Base-by-base conservation (phyloP, 768 basidiomycete species). In the Auriscalpium vulgare region DNA sequence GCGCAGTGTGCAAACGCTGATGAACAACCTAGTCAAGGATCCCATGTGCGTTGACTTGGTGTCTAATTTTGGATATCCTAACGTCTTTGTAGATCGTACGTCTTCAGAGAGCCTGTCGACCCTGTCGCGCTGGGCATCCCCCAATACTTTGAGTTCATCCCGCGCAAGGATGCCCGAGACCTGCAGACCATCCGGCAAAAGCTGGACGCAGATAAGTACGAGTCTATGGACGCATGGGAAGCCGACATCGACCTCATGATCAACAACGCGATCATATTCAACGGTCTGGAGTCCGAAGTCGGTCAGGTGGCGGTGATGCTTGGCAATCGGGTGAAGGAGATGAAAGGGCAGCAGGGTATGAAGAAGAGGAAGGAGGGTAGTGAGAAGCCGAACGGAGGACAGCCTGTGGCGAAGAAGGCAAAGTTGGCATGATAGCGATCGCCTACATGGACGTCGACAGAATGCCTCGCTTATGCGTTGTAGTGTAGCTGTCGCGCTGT, bases 231-330 rank as follows among this genome's bases (percentile, higher is more conserved):
- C 47, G 83, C 82, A 2, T 85, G 95, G 64, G 87, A 91, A 66
- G 87, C 84, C 2, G 95, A 98, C 67, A 71, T 95, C 53, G 81
- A 87, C 46, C 78, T 95, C 45, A 95, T 98, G 93, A 70, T 91
- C 56, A 73, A 81, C 57, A 98, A 97, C 66, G 91, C 95, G 14
- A 80, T 88, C 68, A 81, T 78, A 53, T 98, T 97, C 78, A 98
- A 98, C 62, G 88, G 88, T 0, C 73, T 74, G 2, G 84, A 86
- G 47, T 89, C 88, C 3, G 87, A 90, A 56, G 88, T 91, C n/a
- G 91, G 86, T 14, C 66, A 72, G 45, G 71, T 87, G 40, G 80
- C 88, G 8, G 63, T 71, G n/a, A 63, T 67, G 35, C 65, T 85
- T 49, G 74, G 73, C 47, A 73, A 78, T 51, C 81, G 78, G 59